Evolutionary conservation across 2,329 filamentous ascomycete genomes (phyloP).

Genomic region (Juglanconis oblonga): DNA sequence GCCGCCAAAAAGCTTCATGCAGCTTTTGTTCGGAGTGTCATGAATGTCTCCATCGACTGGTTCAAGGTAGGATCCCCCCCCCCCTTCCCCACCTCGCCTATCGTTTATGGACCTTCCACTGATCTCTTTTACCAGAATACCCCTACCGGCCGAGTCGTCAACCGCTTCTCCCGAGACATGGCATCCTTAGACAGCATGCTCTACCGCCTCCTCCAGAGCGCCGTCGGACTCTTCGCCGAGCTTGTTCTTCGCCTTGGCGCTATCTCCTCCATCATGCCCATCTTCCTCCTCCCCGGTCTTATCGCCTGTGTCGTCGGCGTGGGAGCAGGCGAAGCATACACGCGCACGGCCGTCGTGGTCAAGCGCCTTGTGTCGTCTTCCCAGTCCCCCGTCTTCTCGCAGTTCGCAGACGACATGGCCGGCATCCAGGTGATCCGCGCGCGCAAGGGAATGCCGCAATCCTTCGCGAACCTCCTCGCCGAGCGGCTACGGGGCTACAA

Average conservation of each 20-base stretch:
- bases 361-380: slow-evolving; percentile 39
- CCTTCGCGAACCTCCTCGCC: slow-evolving; percentile 48
- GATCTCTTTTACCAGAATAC: slow-evolving; percentile 21
- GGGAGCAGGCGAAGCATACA: slow-evolving; percentile 42
- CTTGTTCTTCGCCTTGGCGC: slow-evolving; percentile 35
- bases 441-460: slow-evolving; percentile 43
- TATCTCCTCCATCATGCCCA: slow-evolving; percentile 39
- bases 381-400: slow-evolving; percentile 53
- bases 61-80: slow-evolving; percentile 36
- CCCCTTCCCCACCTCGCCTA: neutral
- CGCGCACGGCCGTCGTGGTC: slow-evolving; percentile 39
- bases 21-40: slow-evolving; percentile 48
- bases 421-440: slow-evolving; percentile 42
- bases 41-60: slow-evolving; percentile 55
- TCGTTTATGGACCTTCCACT: neutral
- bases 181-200: slow-evolving; percentile 51
- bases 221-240: slow-evolving; percentile 37
- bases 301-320: slow-evolving; percentile 36
- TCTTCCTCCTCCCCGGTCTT: slow-evolving; percentile 40
- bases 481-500: slow-evolving; percentile 46
- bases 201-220: slow-evolving; percentile 41
- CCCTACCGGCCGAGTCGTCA: slow-evolving; percentile 30
- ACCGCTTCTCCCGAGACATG: slow-evolving; percentile 40
- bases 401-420: slow-evolving; percentile 41
- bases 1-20: slow-evolving; percentile 52